phyloP scores from a whole-genome alignment of 2,329 filamentous ascomycete species.

The Cytospora piceicola region DNA sequence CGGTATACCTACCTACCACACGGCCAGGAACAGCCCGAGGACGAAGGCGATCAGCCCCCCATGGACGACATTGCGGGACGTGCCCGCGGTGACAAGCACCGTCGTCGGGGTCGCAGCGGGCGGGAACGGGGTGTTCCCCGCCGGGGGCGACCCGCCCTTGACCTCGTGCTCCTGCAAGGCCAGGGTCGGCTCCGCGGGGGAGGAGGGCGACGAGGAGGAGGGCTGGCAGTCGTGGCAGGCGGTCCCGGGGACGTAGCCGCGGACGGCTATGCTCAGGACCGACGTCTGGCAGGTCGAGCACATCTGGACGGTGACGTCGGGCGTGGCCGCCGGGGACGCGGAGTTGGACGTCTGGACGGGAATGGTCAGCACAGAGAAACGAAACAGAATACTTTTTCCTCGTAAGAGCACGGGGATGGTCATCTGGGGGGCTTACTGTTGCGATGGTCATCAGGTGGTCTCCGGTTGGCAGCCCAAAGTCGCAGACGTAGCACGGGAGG shows the following conservation, averaged over 20 bases:
- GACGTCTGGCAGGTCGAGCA: conserved; percentile 36
- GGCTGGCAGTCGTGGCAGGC: conserved; percentile 35
- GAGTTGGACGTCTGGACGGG: conserved; percentile 34
- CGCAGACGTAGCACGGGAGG: conserved; percentile 39
- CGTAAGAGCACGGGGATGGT: neutral
- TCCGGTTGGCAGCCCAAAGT: conserved; percentile 33
- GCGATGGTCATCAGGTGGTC: conserved; percentile 36
- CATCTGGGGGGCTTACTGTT: conserved; percentile 29
- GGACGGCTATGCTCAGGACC: conserved; percentile 35
- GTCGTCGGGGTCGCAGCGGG: conserved; percentile 3
- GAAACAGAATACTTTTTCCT: no score
- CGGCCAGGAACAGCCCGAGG: conserved; percentile 7
- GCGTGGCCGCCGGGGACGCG: conserved; percentile 28
- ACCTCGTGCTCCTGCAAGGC: conserved; percentile 18
- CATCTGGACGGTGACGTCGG: conserved; percentile 35
- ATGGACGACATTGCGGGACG: conserved; percentile 6
- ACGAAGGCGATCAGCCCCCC: conserved; percentile 2
- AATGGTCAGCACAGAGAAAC: neutral
- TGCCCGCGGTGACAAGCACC: conserved; percentile 21
- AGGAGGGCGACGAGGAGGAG: conserved; percentile 3
- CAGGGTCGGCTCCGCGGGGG: conserved; percentile 2
- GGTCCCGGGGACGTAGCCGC: conserved; percentile 34
- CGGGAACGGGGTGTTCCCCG: neutral
- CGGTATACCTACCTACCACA: conserved; percentile 4
- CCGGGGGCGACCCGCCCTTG: conserved; percentile 1